A percentile compares a stretch with the other conserved stretches of the same genome.
phyloP scores from a whole-genome alignment of 495 filamentous ascomycete species.

The Aspergillus mulundensis region DNA sequence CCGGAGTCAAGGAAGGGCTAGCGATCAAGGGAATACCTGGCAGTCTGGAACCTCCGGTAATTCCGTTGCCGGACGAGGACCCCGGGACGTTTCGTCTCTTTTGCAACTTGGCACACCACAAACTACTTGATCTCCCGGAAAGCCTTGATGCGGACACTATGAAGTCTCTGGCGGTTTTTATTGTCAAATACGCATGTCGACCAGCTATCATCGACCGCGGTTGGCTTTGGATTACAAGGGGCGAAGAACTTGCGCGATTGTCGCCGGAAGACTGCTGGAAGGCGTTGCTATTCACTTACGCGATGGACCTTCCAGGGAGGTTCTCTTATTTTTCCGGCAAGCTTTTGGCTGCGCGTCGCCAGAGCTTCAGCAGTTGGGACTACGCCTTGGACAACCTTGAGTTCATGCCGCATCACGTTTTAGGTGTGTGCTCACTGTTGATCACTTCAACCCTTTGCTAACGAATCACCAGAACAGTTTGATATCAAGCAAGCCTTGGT shows the following conservation, averaged over 20 bases:
- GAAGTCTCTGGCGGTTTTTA: background rate
- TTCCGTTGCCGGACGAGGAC: background rate
- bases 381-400: background rate
- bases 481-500: background rate
- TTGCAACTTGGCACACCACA: background rate
- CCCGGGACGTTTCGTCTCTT: background rate
- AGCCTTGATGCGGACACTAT: background rate
- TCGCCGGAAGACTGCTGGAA: background rate
- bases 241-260: background rate
- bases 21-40: background rate
- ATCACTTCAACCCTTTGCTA: background rate
- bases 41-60: background rate
- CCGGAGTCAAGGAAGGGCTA: background rate
- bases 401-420: background rate
- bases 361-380: background rate
- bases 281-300: background rate
- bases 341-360: background rate
- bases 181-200: background rate
- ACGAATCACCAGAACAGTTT: background rate
- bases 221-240: background rate
- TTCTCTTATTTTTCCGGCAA: background rate
- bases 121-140: background rate
- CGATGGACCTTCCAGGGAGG: background rate
- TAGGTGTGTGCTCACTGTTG: background rate
- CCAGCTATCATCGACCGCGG: background rate